These are phyloP conservation scores for Rosa lucieae DNA, from an alignment of 306 rosid species.

Conservation along the genomic window DNA sequence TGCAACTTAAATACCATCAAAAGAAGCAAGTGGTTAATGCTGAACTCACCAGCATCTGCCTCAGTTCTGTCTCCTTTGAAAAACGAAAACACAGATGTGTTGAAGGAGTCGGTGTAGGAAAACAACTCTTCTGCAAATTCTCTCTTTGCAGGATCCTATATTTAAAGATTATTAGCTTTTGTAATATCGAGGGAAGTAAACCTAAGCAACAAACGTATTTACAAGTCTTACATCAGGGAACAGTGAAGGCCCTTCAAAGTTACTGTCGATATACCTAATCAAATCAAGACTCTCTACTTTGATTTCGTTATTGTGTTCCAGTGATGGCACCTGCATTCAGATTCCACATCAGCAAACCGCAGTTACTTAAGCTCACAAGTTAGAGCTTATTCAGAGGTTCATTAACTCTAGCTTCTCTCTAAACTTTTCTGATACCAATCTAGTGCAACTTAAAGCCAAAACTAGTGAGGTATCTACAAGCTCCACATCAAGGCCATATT, in stretches of 20 bases:
- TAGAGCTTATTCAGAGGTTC: background rate
- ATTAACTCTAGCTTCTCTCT: background rate
- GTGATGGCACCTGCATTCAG: conserved; percentile 34
- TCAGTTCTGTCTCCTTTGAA: conserved; percentile 49
- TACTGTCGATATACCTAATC: conserved; percentile 56
- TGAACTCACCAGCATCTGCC: conserved; percentile 49
- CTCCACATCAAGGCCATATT: background rate
- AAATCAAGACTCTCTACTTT: conserved; percentile 72
- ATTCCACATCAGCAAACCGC: background rate
- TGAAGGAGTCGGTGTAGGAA: conserved; percentile 53
- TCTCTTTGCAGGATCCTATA: conserved; percentile 54
- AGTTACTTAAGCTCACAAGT: background rate
- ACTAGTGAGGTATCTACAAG: background rate
- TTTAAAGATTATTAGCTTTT: background rate
- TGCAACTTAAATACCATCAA: conserved; percentile 6
- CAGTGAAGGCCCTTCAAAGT: conserved; percentile 68
- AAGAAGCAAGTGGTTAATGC: conserved; percentile 16
- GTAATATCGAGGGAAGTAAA: background rate
- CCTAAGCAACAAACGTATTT: background rate
- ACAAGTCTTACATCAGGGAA: conserved; percentile 57
- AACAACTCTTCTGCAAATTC: conserved; percentile 74
- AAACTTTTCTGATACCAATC: background rate
- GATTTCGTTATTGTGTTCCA: conserved; percentile 62
- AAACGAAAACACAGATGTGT: conserved; percentile 45
- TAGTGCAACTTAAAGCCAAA: background rate